Evolutionary conservation across 2,329 filamentous ascomycete species (phyloP).

Genomic region (Tolypocladium ovalisporum): DNA sequence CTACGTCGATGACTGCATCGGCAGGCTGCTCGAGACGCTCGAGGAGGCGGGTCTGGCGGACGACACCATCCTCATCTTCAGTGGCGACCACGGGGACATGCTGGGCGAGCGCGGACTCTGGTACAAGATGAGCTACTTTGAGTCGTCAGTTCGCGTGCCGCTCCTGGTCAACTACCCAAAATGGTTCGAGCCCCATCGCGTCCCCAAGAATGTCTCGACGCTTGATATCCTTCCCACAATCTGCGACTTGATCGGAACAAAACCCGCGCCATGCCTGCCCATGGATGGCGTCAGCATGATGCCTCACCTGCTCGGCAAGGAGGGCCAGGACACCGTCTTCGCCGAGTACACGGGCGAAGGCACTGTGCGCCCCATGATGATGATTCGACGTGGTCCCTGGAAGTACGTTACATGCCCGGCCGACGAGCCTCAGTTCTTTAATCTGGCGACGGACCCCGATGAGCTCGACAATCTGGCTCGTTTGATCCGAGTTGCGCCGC

Average conservation of each 20-base stretch:
- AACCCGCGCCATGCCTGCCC: constrained; percentile 59
- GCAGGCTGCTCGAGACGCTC: constrained; percentile 66
- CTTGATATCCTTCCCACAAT: constrained; percentile 85
- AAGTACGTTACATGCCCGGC: constrained; percentile 83
- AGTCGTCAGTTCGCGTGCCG: constrained; percentile 81
- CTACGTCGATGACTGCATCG: constrained; percentile 89
- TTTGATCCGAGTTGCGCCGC: constrained; percentile 24
- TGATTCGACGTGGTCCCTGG: constrained; percentile 84
- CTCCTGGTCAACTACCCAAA: constrained; percentile 75
- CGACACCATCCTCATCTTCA: constrained; percentile 86
- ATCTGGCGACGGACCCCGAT: constrained; percentile 62
- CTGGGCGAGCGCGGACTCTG: constrained; percentile 83
- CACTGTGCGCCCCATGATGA: constrained; percentile 79
- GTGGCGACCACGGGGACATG: constrained; percentile 93
- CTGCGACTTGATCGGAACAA: constrained; percentile 67
- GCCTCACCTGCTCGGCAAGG: constrained; percentile 56
- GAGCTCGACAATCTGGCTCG: constrained; percentile 66
- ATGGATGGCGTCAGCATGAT: constrained; percentile 77
- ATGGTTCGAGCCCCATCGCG: constrained; percentile 62
- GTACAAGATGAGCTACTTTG: constrained; percentile 98
- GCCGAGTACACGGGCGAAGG: constrained; percentile 94
- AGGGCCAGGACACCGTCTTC: constrained; percentile 77
- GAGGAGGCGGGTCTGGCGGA: constrained; percentile 71
- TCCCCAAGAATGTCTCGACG: constrained; percentile 78
- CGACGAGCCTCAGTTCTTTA: constrained; percentile 76